Conservation (phyloP, 108 stramenopile genomes). For the Pseudonitzschia pungens region DNA sequence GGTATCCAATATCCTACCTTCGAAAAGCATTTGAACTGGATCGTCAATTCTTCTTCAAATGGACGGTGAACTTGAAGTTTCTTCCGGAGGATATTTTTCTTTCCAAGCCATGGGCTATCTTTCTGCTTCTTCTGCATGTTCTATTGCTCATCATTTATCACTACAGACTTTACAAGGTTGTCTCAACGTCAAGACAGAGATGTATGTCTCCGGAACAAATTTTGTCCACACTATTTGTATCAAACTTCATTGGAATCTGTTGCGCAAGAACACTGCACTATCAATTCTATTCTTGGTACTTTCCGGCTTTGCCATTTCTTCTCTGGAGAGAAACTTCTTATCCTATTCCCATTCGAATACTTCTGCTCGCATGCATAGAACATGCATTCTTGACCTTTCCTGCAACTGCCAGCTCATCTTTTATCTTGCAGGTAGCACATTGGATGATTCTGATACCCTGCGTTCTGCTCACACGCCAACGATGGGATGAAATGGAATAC, state of each 20-base stretch:
- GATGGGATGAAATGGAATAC: background rate
- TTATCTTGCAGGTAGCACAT: slow-evolving; percentile 81
- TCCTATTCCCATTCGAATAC: slow-evolving; percentile 33
- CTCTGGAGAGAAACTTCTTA: slow-evolving; percentile 50
- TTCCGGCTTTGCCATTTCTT: slow-evolving; percentile 79
- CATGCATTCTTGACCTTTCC: slow-evolving; percentile 92
- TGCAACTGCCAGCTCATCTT: slow-evolving; percentile 80
- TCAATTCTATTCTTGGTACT: slow-evolving; percentile 98
- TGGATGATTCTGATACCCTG: slow-evolving; percentile 38
- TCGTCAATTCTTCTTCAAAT: slow-evolving; percentile 94
- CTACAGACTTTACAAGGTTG: slow-evolving; percentile 21
- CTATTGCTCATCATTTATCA: slow-evolving; percentile 48
- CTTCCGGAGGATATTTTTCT: slow-evolving; percentile 87
- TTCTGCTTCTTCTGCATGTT: slow-evolving; percentile 64
- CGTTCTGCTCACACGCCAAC: background rate
- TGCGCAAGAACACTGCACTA: slow-evolving; percentile 96
- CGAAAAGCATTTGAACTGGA: slow-evolving; percentile 95
- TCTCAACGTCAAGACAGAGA: background rate
- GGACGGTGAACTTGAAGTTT: slow-evolving; percentile 97
- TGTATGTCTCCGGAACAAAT: slow-evolving; percentile 62
- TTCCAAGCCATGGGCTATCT: slow-evolving; percentile 60
- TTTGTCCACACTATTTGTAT: slow-evolving; percentile 76
- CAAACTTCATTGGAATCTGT: slow-evolving; percentile 93
- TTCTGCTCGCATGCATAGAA: slow-evolving; percentile 61
- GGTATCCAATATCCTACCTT: slow-evolving; percentile 88